Evolutionary conservation across 2,329 filamentous ascomycete species (phyloP).

Genomic region (Botryotinia narcissicola): DNA sequence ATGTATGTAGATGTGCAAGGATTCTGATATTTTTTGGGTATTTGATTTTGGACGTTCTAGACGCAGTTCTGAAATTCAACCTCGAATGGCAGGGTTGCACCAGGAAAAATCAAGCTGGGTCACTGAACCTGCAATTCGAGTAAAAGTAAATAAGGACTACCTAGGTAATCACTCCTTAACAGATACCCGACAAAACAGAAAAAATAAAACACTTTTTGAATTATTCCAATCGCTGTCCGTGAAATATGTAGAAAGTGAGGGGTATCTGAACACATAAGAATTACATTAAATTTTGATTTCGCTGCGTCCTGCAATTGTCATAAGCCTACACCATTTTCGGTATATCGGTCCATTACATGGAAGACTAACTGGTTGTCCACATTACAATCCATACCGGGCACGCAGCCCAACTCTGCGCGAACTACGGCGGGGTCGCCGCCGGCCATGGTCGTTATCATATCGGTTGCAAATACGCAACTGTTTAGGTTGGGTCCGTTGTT

Average conservation of each 20-base stretch:
- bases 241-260: background rate
- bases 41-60: background rate
- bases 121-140: background rate
- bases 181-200: background rate
- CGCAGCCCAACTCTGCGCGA: slow-evolving; percentile 43
- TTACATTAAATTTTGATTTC: slow-evolving; percentile 2
- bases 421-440: slow-evolving; percentile 40
- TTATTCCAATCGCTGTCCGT: background rate
- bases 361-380: slow-evolving; percentile 46
- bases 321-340: slow-evolving; percentile 29
- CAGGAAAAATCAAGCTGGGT: background rate
- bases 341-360: slow-evolving; percentile 46
- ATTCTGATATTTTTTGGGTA: background rate
- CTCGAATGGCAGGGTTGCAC: background rate
- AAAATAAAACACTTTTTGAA: slow-evolving; percentile 3
- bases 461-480: slow-evolving; percentile 43
- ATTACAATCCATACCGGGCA: slow-evolving; percentile 42
- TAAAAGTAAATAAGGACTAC: background rate
- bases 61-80: background rate
- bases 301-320: slow-evolving; percentile 20
- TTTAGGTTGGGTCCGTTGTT: slow-evolving; percentile 29
- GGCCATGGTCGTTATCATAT: slow-evolving; percentile 46
- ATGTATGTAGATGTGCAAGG: background rate
- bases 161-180: background rate
- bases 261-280: slow-evolving; percentile 3